Base-by-base conservation (phyloP, 2,329 filamentous ascomycete species). In the Dothistroma septosporum region DNA sequence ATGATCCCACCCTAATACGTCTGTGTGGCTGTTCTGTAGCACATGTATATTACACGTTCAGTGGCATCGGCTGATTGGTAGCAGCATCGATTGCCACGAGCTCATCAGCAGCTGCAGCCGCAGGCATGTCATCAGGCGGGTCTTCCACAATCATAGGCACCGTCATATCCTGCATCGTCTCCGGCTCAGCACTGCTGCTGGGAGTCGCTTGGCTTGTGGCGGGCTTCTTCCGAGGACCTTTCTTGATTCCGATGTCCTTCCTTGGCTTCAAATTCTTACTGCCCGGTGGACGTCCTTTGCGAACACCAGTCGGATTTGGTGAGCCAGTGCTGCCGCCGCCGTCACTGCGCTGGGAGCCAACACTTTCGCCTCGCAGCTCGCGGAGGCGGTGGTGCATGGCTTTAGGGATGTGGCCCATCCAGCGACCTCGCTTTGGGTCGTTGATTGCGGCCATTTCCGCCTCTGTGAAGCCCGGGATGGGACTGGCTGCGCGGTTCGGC, bases 201-300 rank as follows among this genome's bases (percentile, higher is more conserved):
- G 50, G 50, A 53, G 50, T 53, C 14, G 12, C 47, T 33, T 41
- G 50, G 12, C 41, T 44, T 44, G 55, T 56, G 3, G 52, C 33
- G 24, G 55, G 41, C 48, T 66, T 66, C 21, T 61, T 63, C 61
- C 71, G 71, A 14, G 79, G 79, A 2, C 79, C 79, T 61, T 81
- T 82, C 62, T 80, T 80, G 59, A 80, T 74, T 2, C 79, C 79
- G 33, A 76, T 79, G 62, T 81, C 79, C 55, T 76, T 78, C 21
- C 79, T 72, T 59, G 76, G 73, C 28, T 75, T 74, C 31, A 75
- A 67, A 50, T 80, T 81, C 68, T 80, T 80, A 62, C 78, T 80
- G 0, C 79, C 79, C 2, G 77, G 77, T 32, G 74, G 74, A 31
- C 74, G 64, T 31, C 75, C 75, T 62, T 75, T 75, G 37, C 71